Base-by-base conservation (phyloP, 2,329 filamentous ascomycete species). In the Chaetothyriales sp. region DNA sequence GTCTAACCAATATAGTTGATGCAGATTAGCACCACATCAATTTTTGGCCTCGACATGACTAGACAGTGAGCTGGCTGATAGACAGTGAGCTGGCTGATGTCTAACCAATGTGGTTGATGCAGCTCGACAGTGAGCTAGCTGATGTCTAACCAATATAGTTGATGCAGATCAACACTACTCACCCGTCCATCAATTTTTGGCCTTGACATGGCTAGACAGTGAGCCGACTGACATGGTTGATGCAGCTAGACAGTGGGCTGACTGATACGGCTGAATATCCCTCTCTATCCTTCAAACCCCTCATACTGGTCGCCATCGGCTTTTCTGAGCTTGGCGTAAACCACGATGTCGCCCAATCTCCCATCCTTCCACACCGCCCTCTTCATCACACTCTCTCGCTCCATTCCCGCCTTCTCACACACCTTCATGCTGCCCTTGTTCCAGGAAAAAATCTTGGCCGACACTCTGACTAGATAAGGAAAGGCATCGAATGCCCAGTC, bases 341-440 rank as follows among this genome's bases (percentile, higher is more conserved):
- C 13, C 33, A 40, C 33, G 10, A 53, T 18, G 18, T 53, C 51
- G 2, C 51, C 44, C 43, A 44, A 53, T 22, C 28, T 50, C 10
- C 46, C 51, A 40, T 40, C 51, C 18, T 52, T 52, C 29, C 18
- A 50, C 7, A 44, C 51, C 44, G 43, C 43, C 47, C 28, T 18
- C 47, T 50, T 53, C 25, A 40, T 18, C 18, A 22, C 22, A 2
- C 47, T 43, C 25, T 53, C 51, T 19, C 8, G 43, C 28, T 50
- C 25, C 18, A 53, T 46, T 13, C 51, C 51, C 18, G 40, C 44
- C 47, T 53, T 53, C 43, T 43, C 28, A 18, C 49, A 40, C 43
- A 53, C 51, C 44, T 40, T 53, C 47, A 44, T 43, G 22, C 47
- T 50, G 7, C 19, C 47, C 28, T 43, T 43, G 25, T 53, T 53